phyloP scores from a whole-genome alignment of 352 stramenopile genomes.

The Globisporangium barbulae region DNA sequence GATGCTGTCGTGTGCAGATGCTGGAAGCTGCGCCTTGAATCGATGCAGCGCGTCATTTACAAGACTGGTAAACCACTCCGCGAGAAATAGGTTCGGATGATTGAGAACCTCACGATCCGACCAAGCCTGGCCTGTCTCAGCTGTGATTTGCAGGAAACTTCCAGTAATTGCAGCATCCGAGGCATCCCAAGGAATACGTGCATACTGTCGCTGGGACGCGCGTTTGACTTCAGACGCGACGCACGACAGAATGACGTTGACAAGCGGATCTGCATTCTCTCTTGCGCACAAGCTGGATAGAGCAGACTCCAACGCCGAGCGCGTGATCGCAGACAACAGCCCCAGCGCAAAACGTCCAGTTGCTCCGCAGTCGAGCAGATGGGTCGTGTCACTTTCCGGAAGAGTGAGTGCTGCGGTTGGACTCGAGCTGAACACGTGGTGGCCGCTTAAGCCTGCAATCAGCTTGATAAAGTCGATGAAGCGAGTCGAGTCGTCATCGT shows the following conservation, averaged over 20 bases:
- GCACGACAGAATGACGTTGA: conserved; percentile 52
- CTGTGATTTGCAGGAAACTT: conserved; percentile 69
- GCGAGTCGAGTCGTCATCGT: conserved; percentile 34
- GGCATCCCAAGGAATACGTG: conserved; percentile 81
- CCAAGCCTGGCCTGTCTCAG: conserved; percentile 64
- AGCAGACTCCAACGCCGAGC: conserved; percentile 40
- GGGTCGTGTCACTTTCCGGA: conserved; percentile 37
- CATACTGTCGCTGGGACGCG: conserved; percentile 74
- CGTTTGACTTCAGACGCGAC: conserved; percentile 63
- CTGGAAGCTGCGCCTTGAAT: conserved; percentile 39
- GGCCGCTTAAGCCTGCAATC: conserved; percentile 63
- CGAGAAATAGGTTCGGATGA: conserved; percentile 84
- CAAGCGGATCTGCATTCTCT: conserved; percentile 27
- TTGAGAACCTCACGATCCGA: conserved; percentile 79
- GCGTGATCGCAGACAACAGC: conserved; percentile 46
- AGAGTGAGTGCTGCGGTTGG: conserved; percentile 26
- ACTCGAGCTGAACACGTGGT: conserved; percentile 30
- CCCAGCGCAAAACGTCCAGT: conserved; percentile 51
- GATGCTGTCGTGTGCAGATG: conserved; percentile 42
- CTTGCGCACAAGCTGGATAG: conserved; percentile 19
- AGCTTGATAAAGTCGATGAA: conserved; percentile 88
- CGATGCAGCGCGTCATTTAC: conserved; percentile 56
- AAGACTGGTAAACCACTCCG: conserved; percentile 80
- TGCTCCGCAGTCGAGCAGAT: conserved; percentile 54
- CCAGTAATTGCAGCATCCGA: conserved; percentile 64